These are phyloP conservation scores for Ensete ventricosum DNA, from an alignment of 176 grass and related monocot species.

Conservation along the genomic window DNA sequence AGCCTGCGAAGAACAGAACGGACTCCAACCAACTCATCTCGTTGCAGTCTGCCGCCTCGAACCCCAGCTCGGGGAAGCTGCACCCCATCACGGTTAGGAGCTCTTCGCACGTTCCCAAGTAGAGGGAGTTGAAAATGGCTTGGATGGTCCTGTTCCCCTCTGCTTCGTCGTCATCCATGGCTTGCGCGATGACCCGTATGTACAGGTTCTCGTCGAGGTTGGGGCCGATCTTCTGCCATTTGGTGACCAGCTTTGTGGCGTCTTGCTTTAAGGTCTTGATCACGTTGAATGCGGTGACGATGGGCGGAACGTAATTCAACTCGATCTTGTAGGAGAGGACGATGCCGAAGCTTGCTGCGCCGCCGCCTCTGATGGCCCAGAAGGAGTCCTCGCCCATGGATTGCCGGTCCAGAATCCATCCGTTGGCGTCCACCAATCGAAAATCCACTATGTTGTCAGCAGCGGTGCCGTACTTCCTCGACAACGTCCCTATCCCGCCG, in stretches of 20 bases:
- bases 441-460: slow-evolving; percentile 32
- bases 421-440: slow-evolving; percentile 15
- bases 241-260: slow-evolving; percentile 14
- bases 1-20: background rate
- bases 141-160: slow-evolving; percentile 18
- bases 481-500: slow-evolving; percentile 30
- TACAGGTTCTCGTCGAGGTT: slow-evolving; percentile 27
- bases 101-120: background rate
- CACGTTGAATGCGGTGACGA: slow-evolving; percentile 21
- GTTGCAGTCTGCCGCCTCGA: background rate
- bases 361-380: slow-evolving; percentile 38
- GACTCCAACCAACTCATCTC: slow-evolving; percentile 22
- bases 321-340: slow-evolving; percentile 29
- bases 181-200: slow-evolving; percentile 14
- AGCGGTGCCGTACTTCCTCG: slow-evolving; percentile 26
- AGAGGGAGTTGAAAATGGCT: slow-evolving; percentile 11
- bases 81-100: background rate
- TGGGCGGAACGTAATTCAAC: slow-evolving; percentile 22
- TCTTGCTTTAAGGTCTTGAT: slow-evolving; percentile 10
- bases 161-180: background rate
- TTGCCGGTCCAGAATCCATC: slow-evolving; percentile 18
- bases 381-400: slow-evolving; percentile 36
- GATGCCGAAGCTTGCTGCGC: slow-evolving; percentile 33
- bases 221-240: slow-evolving; percentile 26
- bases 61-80: slow-evolving; percentile 3